Percentiles rank a stretch among this genome's conserved stretches.
These are phyloP conservation scores for Fraxinus dipetala DNA, from an alignment of 305 asterid genomes.

Conservation along the genomic window DNA sequence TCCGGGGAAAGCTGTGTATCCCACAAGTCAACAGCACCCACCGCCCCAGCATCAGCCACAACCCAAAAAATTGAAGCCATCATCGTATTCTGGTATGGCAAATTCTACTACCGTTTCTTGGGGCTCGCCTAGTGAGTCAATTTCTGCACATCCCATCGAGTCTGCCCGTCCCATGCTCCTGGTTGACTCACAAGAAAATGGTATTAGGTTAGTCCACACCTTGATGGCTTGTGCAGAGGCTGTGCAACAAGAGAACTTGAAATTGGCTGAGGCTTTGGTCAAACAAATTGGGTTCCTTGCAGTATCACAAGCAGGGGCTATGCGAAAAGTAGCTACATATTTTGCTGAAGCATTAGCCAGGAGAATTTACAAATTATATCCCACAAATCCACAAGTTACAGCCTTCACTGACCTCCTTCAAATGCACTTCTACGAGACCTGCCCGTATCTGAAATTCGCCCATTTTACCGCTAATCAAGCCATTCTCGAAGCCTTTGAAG, in stretches of 20 bases:
- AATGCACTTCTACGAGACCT: constrained; percentile 82
- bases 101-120: constrained; percentile 6
- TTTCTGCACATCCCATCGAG: constrained; percentile 26
- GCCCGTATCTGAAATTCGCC: constrained; percentile 85
- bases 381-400: constrained; percentile 48
- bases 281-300: constrained; percentile 67
- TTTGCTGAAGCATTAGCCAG: constrained; percentile 78
- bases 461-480: constrained; percentile 96
- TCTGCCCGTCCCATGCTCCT: constrained; percentile 48
- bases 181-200: constrained; percentile 80
- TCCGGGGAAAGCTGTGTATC: constrained; percentile 68
- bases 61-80: constrained; percentile 40
- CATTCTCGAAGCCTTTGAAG: constrained; percentile 69
- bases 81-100: constrained; percentile 6
- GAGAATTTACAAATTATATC: constrained; percentile 54
- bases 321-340: constrained; percentile 80
- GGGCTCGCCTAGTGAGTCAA: constrained; percentile 27
- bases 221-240: constrained; percentile 91
- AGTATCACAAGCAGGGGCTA: constrained; percentile 75
- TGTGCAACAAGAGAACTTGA: constrained; percentile 57
- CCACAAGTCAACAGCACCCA: constrained; percentile 29
- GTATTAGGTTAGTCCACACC: constrained; percentile 68
- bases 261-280: constrained; percentile 63
- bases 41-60: constrained; percentile 36
- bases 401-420: constrained; percentile 63